Evolutionary conservation across 1,284 basidiomycete species (phyloP).

Genomic region (Cryptococcus sp.): DNA sequence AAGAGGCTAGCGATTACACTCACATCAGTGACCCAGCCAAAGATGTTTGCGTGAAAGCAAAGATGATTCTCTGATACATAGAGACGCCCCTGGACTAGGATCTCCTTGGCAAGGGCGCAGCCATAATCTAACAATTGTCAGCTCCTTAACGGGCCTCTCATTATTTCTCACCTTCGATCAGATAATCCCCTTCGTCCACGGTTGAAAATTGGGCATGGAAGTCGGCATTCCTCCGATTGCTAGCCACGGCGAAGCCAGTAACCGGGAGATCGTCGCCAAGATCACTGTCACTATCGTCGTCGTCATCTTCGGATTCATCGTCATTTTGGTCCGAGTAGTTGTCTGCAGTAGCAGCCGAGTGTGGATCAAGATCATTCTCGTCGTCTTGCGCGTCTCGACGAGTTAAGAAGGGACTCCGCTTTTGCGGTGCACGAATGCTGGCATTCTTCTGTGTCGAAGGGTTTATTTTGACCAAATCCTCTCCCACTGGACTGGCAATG

Average conservation of each 20-base stretch:
- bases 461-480: conserved; percentile 6
- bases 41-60: conserved; percentile 98
- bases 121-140: conserved; percentile 74
- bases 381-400: conserved; percentile 9
- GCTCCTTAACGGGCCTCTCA: background rate
- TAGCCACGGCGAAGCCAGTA: conserved; percentile 94
- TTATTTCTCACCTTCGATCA: conserved; percentile 82
- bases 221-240: conserved; percentile 89
- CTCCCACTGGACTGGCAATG: conserved; percentile 20
- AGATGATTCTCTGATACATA: conserved; percentile 99
- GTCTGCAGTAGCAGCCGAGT: conserved; percentile 22
- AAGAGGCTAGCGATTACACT: conserved; percentile 45
- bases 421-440: conserved; percentile 2
- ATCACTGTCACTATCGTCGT: conserved; percentile 56
- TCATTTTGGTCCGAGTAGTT: conserved; percentile 64
- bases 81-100: conserved; percentile 90
- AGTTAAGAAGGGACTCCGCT: conserved; percentile 28
- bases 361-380: conserved; percentile 19
- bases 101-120: conserved; percentile 93
- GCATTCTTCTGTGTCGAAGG: background rate
- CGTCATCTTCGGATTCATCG: conserved; percentile 58
- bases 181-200: conserved; percentile 93
- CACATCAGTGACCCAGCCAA: conserved; percentile 97
- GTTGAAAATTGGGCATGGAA: conserved; percentile 90
- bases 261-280: conserved; percentile 63